Evolutionary conservation across 768 basidiomycete species (phyloP), one percentile per base, ranked within the genome.

Genomic region (Agrocybe praecox): DNA sequence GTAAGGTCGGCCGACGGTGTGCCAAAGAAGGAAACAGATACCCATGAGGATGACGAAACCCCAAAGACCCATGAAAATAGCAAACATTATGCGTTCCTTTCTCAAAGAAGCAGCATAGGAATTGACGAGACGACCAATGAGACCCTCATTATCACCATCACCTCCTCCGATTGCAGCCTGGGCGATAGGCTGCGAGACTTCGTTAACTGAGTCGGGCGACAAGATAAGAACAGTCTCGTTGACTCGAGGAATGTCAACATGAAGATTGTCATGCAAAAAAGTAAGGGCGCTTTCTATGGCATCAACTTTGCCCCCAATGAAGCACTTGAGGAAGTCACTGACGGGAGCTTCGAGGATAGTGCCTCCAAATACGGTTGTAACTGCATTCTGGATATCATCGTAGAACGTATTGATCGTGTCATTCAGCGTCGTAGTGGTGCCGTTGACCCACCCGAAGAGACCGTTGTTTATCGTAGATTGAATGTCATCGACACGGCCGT

Each of bases 371-470:
- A 94, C 82, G 1, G 80, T 78, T 53, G 79, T 74, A n/a, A 98
- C 92, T 6, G 84, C 79, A 44, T 81, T 77, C 71, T 96, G 91
- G 29, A 99, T 74, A 49, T 94, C 94, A 54, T 77, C 77, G 74
- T 98, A 98, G 71, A 99, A 96, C 46, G 78, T 80, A 68, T 84
- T 88, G 65, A 99, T 76, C 2, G 96, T 97, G 63, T 78, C 75
- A 71, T 99, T 99, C 52, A 99, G 81, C 6, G 88, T 86, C 3
- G 85, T 86, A 1, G 94, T 96, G 8, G 96, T 96, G 17, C 78
- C 82, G 64, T 98, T 94, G 48, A 98, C 88, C 96, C 96, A 98
- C 10, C 95, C 94, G 60, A 98, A 96, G 46, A 98, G 73, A 22
- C 90, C 90, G 40, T 92, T 76, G 69, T 98, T 93, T 71, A 98